phyloP scores from a whole-genome alignment of 1,284 basidiomycete species.

The Termitomyces sp. region DNA sequence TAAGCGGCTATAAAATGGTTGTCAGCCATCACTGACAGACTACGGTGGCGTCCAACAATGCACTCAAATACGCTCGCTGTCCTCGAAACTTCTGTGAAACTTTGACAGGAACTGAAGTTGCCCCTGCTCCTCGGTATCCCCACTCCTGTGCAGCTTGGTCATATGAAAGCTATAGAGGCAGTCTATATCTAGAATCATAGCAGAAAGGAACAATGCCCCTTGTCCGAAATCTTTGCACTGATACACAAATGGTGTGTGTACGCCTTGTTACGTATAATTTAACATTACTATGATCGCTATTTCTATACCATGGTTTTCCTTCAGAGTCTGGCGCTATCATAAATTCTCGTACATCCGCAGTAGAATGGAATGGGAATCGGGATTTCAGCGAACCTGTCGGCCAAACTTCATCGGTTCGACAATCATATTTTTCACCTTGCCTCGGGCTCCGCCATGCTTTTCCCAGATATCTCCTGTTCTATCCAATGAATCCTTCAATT shows the following conservation, averaged over 20 bases:
- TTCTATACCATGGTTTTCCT: neutral
- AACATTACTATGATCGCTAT: neutral
- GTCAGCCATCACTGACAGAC: slow-evolving; percentile 6
- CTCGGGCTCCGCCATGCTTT: neutral
- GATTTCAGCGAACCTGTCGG: neutral
- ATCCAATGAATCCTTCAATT: neutral
- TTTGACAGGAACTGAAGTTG: neutral
- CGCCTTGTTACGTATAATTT: neutral
- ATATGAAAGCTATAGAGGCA: slow-evolving; percentile 3
- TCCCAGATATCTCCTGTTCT: neutral
- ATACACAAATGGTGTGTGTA: neutral
- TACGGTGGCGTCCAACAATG: slow-evolving; percentile 4
- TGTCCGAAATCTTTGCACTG: neutral
- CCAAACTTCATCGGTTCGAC: neutral
- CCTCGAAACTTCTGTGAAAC: neutral
- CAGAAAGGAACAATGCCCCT: neutral
- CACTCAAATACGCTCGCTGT: neutral
- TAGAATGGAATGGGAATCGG: neutral
- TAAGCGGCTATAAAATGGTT: neutral
- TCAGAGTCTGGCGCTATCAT: neutral
- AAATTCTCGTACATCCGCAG: neutral
- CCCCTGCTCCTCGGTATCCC: slow-evolving; percentile 8
- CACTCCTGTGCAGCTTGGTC: neutral
- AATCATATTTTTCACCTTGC: neutral
- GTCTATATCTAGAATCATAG: neutral